A percentile compares a stretch with the other conserved stretches of the same genome.
These are phyloP conservation scores for Lecanicillium sp. DNA, from an alignment of 2,329 filamentous ascomycete species.

Conservation along the genomic window DNA sequence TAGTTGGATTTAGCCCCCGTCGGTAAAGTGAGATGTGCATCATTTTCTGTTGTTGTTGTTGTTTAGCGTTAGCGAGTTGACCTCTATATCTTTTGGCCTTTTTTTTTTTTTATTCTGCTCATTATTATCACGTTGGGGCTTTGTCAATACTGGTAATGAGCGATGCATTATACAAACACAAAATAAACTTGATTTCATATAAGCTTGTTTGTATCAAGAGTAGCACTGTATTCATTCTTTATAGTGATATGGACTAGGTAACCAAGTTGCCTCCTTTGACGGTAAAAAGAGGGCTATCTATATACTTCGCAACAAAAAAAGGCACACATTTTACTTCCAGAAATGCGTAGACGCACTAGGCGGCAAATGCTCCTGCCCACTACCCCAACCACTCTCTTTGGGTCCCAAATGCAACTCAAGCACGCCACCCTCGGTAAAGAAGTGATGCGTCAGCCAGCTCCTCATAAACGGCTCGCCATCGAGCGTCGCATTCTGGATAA, in stretches of 20 bases:
- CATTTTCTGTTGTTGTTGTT: not conserved
- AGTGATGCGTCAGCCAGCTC: constrained; percentile 53
- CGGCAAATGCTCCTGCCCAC: constrained; percentile 10
- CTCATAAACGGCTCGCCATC: constrained; percentile 45
- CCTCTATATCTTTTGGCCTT: too few relatives aligned
- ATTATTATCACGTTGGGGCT: not conserved
- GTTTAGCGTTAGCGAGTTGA: not conserved
- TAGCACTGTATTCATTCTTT: too few relatives aligned
- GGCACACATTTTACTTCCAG: constrained; percentile 13
- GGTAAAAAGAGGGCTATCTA: too few relatives aligned
- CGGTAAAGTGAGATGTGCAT: not conserved
- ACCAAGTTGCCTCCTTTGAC: too few relatives aligned
- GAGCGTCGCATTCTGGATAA: constrained; percentile 49
- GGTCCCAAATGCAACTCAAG: constrained; percentile 32
- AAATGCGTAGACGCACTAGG: constrained; percentile 17
- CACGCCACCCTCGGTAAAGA: constrained; percentile 48
- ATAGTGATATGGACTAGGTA: too few relatives aligned
- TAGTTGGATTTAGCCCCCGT: constrained; percentile 17
- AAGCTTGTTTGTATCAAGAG: too few relatives aligned
- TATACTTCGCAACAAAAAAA: too few relatives aligned
- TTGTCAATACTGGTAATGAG: too few relatives aligned
- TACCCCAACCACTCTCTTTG: constrained; percentile 7
- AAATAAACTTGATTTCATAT: too few relatives aligned
- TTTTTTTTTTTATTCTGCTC: not conserved
- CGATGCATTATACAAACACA: too few relatives aligned